Base-by-base conservation (phyloP, 805 yeast genomes). In the Suhomyces emberorum region DNA sequence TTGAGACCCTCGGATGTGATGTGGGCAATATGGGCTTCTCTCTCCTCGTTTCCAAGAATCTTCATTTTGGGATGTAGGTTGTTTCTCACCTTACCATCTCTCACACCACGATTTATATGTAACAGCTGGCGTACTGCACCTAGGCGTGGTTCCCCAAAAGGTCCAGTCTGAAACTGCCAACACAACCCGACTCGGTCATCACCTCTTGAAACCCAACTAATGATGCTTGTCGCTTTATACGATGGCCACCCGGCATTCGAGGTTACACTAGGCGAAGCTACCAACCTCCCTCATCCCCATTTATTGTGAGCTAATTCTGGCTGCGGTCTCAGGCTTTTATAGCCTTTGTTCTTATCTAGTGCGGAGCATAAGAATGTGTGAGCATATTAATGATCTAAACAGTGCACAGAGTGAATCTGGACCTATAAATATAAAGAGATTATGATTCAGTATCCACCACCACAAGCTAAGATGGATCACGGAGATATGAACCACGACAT, bases 11-110 rank as follows among this genome's bases (percentile, higher is more conserved):
- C 72, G 19, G 57, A 39, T 29, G 54, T 38, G 19, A 67, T 54
- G 43, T 61, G 59, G 5, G 59, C 44, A 19, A 54, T 50, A 46
- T 68, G 74, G 3, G 72, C 72, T 17, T 62, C 59, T 34, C 50
- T 61, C 42, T 68, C 74, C 39, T 61, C 70, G 27, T 47, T 41
- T 35, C 52, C 52, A 31, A 67, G 49, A 33, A 67, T 50, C 49
- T 67, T 67, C 73, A 67, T 67, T 14, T 38, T 31, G 28, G 8
- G 7, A 11, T 7, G 26, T 23, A n/a, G 26, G n/a, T n/a, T n/a
- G n/a, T n/a, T n/a, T n/a, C n/a, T n/a, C n/a, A n/a, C n/a, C n/a
- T n/a, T n/a, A n/a, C n/a, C n/a, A n/a, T n/a, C n/a, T n/a, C n/a
- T n/a, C n/a, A n/a, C n/a, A n/a, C n/a, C n/a, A n/a, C n/a, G n/a